Evolutionary conservation across 2,329 filamentous ascomycete genomes (phyloP).

Genomic region (Colletotrichum sp.): DNA sequence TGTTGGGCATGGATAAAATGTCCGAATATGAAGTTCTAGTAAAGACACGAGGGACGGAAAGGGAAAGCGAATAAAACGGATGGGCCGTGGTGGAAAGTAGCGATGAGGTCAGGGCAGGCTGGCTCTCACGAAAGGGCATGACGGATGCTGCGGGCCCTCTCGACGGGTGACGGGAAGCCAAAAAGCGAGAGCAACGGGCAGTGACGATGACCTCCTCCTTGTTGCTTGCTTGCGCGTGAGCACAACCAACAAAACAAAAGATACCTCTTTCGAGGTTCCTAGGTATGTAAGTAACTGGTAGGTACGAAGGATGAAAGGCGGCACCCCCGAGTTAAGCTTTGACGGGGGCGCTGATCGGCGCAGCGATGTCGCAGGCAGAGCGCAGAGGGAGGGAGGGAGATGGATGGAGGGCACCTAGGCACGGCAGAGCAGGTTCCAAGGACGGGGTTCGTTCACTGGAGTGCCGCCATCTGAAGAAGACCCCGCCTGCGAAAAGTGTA

Average conservation of each 20-base stretch:
- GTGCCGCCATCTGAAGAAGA: constrained; percentile 7
- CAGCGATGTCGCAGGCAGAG: constrained; percentile 17
- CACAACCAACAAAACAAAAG: background rate
- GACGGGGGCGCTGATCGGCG: constrained; percentile 12
- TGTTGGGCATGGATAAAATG: background rate
- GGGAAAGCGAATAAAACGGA: background rate
- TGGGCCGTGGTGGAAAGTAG: background rate
- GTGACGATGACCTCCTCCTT: background rate
- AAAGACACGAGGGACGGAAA: background rate
- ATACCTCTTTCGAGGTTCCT: background rate
- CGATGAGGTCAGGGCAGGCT: background rate
- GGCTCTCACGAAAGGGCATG: background rate
- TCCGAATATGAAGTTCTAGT: background rate
- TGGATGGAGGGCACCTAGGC: background rate
- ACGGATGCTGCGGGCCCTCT: background rate
- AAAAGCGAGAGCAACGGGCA: background rate
- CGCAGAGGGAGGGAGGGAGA: background rate
- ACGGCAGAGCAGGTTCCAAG: background rate
- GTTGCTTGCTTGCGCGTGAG: background rate
- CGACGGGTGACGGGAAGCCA: background rate
- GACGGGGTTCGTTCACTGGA: background rate
- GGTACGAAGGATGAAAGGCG: background rate
- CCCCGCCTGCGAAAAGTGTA: background rate
- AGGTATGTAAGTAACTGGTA: background rate
- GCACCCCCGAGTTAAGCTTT: constrained; percentile 16